phyloP scores from a whole-genome alignment of 805 yeast genomes.

The Wickerhamiella siamensis region DNA sequence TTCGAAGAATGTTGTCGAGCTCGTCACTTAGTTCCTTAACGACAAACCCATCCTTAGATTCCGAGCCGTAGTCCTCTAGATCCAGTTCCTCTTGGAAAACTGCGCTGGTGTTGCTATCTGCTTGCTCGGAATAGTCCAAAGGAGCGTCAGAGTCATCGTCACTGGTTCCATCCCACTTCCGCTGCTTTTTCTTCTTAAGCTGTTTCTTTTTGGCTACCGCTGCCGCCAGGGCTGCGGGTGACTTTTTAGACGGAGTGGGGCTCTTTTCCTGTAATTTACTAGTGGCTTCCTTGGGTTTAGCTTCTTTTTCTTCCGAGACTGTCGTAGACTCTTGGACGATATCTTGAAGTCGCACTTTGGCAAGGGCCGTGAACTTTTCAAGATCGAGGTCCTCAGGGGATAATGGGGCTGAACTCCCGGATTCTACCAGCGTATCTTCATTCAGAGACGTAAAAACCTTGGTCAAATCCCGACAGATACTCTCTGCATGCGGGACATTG shows the following conservation, averaged over 20 bases:
- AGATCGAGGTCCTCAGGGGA: slow-evolving; percentile 8
- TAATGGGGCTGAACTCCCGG: slow-evolving; percentile 7
- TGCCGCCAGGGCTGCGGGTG: slow-evolving; percentile 4
- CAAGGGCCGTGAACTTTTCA: slow-evolving; percentile 21
- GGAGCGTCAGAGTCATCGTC: slow-evolving; percentile 33
- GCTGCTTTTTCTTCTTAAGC: slow-evolving; percentile 27
- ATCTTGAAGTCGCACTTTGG: slow-evolving; percentile 20
- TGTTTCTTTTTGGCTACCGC: slow-evolving; percentile 5
- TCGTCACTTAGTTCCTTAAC: slow-evolving; percentile 48
- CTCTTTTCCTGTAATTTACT: not conserved
- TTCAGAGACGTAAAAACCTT: slow-evolving; percentile 22
- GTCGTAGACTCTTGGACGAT: slow-evolving; percentile 3
- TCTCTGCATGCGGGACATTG: slow-evolving; percentile 24
- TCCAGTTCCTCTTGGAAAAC: slow-evolving; percentile 18
- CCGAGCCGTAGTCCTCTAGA: slow-evolving; percentile 29
- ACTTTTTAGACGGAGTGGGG: slow-evolving; percentile 1
- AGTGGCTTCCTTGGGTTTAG: not conserved
- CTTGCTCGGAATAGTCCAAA: slow-evolving; percentile 41
- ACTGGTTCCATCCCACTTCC: slow-evolving; percentile 47
- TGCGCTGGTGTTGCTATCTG: slow-evolving; percentile 16
- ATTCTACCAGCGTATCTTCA: slow-evolving; percentile 10
- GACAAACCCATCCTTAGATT: slow-evolving; percentile 41
- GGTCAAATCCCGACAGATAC: slow-evolving; percentile 21
- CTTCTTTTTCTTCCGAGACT: not conserved
- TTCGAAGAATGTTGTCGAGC: slow-evolving; percentile 29